These are phyloP conservation scores for Colletotrichum musicola DNA, from an alignment of 2,329 filamentous ascomycete species.

Conservation along the genomic window DNA sequence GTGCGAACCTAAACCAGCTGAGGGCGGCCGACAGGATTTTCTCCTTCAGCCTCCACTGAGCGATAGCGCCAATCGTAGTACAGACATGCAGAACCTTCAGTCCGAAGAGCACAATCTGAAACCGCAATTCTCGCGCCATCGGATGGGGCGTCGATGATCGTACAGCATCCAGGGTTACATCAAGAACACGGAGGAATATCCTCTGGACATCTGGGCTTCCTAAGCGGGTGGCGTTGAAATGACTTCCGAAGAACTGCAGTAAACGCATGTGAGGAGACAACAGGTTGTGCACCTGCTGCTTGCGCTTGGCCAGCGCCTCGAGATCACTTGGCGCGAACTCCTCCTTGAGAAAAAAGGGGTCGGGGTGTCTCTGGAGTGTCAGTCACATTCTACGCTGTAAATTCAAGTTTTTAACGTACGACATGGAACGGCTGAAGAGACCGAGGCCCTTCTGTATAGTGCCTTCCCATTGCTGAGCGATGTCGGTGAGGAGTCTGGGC, in stretches of 20 bases:
- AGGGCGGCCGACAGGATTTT: slow-evolving; percentile 87
- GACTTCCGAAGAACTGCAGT: slow-evolving; percentile 90
- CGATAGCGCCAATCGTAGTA: slow-evolving; percentile 71
- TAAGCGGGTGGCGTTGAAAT: slow-evolving; percentile 93
- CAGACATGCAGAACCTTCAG: slow-evolving; percentile 81
- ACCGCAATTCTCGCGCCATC: slow-evolving; percentile 90
- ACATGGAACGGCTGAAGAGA: slow-evolving; percentile 81
- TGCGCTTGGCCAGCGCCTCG: slow-evolving; percentile 77
- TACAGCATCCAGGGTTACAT: slow-evolving; percentile 81
- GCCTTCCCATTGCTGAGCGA: slow-evolving; percentile 90
- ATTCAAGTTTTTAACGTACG: slow-evolving; percentile 56
- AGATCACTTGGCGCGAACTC: slow-evolving; percentile 95
- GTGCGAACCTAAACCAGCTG: slow-evolving; percentile 86
- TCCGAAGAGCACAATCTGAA: slow-evolving; percentile 87
- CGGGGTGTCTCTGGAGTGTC: slow-evolving; percentile 68
- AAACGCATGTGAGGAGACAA: slow-evolving; percentile 89
- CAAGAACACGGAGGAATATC: slow-evolving; percentile 84
- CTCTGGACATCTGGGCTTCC: slow-evolving; percentile 85
- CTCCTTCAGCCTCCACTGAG: slow-evolving; percentile 88
- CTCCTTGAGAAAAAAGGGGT: slow-evolving; percentile 91
- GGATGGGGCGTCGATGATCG: slow-evolving; percentile 81
- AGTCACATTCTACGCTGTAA: slow-evolving; percentile 42
- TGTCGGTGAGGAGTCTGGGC: slow-evolving; percentile 85
- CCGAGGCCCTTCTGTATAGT: slow-evolving; percentile 83
- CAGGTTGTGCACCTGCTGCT: slow-evolving; percentile 83